Evolutionary conservation across 257 asterid genomes (phyloP).

Genomic region (Eustoma russellianum): DNA sequence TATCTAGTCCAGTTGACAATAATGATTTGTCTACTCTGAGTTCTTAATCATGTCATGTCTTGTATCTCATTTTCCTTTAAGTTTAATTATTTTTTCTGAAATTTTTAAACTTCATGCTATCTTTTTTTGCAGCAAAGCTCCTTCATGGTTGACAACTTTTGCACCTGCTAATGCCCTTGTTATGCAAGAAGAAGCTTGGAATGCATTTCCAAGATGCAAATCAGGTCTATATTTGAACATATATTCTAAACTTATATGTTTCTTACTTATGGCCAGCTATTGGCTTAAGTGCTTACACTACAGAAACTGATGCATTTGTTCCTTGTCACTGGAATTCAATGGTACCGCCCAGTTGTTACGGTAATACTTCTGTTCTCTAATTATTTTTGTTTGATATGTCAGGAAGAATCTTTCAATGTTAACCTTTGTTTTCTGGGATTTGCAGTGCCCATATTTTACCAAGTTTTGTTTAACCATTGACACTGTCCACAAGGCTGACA

Average conservation of each 20-base stretch:
- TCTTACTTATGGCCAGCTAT: not conserved
- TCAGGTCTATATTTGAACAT: conserved; percentile 32
- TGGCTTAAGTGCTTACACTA: conserved; percentile 4
- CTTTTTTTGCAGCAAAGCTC: conserved; percentile 59
- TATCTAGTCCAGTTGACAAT: not conserved
- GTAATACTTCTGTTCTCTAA: conserved; percentile 19
- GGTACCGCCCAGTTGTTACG: conserved; percentile 55
- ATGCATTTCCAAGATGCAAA: conserved; percentile 78
- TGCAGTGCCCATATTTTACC: conserved; percentile 79
- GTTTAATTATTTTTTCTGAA: too few species aligned
- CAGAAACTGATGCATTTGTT: conserved; percentile 8
- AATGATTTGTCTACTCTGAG: not conserved
- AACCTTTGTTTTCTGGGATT: conserved; percentile 4
- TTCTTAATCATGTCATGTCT: not conserved
- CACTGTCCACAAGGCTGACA: conserved; percentile 62
- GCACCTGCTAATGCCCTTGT: conserved; percentile 81
- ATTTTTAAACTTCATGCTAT: not conserved
- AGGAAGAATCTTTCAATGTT: conserved; percentile 4
- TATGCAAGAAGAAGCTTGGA: conserved; percentile 97
- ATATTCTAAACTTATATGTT: not conserved
- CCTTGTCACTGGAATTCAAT: conserved; percentile 19
- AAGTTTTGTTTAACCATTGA: conserved; percentile 68
- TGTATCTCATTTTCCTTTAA: too few species aligned
- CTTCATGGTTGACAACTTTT: conserved; percentile 64
- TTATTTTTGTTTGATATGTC: not conserved